These are phyloP conservation scores for Dactylellina leptospora DNA, from an alignment of 2,329 filamentous ascomycete genomes.

Conservation along the genomic window DNA sequence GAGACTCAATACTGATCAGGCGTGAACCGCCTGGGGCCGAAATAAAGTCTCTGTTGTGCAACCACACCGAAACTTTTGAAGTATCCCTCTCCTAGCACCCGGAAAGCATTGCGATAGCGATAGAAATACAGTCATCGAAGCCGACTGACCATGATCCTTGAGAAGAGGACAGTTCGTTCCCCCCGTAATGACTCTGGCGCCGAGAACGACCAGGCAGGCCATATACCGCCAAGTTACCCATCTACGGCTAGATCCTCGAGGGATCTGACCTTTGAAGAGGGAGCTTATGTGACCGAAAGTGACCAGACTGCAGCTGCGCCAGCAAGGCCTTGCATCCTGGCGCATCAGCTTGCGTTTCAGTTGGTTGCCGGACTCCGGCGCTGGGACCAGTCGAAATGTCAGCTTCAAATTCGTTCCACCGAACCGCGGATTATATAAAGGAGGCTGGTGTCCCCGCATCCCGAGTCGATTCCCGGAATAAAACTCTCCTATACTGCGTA, in stretches of 20 bases:
- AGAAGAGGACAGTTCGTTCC: too few species aligned
- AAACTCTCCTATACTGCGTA: slow-evolving; percentile 4
- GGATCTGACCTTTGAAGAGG: slow-evolving; percentile 5
- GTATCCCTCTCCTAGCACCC: background rate
- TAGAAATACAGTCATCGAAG: slow-evolving; percentile 12
- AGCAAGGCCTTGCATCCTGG: slow-evolving; percentile 42
- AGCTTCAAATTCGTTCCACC: slow-evolving; percentile 10
- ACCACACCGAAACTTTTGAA: slow-evolving; percentile 15
- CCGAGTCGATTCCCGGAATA: slow-evolving; percentile 9
- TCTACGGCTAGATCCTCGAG: slow-evolving; percentile 25
- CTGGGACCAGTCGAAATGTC: slow-evolving; percentile 27
- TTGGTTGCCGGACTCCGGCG: slow-evolving; percentile 46
- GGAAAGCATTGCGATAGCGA: slow-evolving; percentile 22
- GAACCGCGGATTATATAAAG: slow-evolving; percentile 24
- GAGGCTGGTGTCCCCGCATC: slow-evolving; percentile 47
- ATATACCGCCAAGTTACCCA: too few species aligned
- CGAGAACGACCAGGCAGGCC: background rate
- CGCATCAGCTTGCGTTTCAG: slow-evolving; percentile 47
- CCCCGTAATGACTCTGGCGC: background rate
- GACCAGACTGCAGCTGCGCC: slow-evolving; percentile 34
- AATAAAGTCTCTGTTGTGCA: slow-evolving; percentile 12
- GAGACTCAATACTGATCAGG: slow-evolving; percentile 23
- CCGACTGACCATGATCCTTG: background rate
- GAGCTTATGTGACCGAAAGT: slow-evolving; percentile 12
- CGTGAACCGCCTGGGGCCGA: background rate